Conservation (phyloP, 192 early-diverging fungal species). For the Backusella sp. region DNA sequence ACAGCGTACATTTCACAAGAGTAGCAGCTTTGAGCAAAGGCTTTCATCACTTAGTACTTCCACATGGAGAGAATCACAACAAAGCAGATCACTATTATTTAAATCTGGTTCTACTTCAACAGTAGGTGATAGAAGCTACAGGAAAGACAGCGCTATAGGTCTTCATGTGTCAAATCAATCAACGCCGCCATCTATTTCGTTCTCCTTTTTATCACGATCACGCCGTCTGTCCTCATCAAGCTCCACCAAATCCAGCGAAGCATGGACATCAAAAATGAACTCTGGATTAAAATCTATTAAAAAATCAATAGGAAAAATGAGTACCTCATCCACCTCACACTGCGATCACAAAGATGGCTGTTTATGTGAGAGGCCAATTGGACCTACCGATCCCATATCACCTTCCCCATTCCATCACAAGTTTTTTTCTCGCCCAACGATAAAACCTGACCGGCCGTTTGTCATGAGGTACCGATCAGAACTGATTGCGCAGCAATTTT, state of each 20-base stretch:
- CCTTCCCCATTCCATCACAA: background rate
- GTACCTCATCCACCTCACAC: background rate
- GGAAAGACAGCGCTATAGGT: constrained; percentile 28
- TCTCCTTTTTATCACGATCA: constrained; percentile 20
- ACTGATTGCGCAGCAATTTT: constrained; percentile 52
- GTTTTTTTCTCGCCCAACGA: background rate
- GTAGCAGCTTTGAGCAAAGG: background rate
- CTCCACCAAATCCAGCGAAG: constrained; percentile 12
- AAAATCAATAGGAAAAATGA: constrained; percentile 17
- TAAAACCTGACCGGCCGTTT: constrained; percentile 32
- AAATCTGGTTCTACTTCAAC: background rate
- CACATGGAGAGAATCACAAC: background rate
- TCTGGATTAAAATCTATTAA: constrained; percentile 29
- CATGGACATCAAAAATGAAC: constrained; percentile 31
- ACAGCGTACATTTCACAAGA: constrained; percentile 29
- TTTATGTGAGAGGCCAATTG: background rate
- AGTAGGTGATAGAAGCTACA: background rate
- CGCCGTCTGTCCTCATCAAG: constrained; percentile 28
- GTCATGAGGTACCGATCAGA: constrained; percentile 52
- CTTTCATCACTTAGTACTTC: background rate
- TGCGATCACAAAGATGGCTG: background rate
- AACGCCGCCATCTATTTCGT: constrained; percentile 1
- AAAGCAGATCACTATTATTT: background rate
- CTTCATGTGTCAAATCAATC: background rate
- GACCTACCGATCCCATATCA: background rate